phyloP scores from a whole-genome alignment of 2,329 filamentous ascomycete species.

The Sporothrix sp. region DNA sequence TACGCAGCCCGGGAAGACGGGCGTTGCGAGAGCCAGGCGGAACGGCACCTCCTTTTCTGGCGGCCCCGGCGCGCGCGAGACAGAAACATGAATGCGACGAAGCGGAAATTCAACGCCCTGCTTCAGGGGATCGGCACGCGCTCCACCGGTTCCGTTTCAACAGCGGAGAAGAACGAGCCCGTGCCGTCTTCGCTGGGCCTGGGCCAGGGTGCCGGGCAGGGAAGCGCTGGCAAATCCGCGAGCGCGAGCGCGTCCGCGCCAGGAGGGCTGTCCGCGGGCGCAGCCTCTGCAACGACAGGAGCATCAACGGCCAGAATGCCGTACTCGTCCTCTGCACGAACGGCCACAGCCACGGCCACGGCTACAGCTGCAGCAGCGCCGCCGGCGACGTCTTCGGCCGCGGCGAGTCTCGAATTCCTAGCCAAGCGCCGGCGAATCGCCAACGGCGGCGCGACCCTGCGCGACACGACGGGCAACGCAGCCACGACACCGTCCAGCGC shows the following conservation, averaged over 20 bases:
- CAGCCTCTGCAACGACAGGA: background rate
- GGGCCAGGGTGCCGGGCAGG: background rate
- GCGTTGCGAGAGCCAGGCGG: background rate
- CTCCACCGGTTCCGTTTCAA: constrained; percentile 32
- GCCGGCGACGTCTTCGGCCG: constrained; percentile 1
- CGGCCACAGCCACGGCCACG: background rate
- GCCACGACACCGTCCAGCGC: constrained; percentile 31
- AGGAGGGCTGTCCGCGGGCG: background rate
- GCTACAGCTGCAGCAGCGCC: background rate
- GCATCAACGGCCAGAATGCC: background rate
- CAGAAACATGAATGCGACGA: constrained; percentile 60
- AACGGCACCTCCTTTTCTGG: background rate
- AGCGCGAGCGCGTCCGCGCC: background rate
- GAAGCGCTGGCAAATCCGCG: constrained; percentile 6
- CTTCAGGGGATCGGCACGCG: constrained; percentile 54
- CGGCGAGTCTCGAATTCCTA: constrained; percentile 32
- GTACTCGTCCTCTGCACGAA: background rate
- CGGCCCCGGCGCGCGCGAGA: background rate
- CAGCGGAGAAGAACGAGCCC: constrained; percentile 25
- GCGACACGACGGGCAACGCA: constrained; percentile 19
- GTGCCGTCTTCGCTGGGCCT: background rate
- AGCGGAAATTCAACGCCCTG: constrained; percentile 71
- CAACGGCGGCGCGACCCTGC: constrained; percentile 17
- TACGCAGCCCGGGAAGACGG: background rate
- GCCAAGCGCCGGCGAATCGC: constrained; percentile 45